phyloP scores from a whole-genome alignment of 148 eudicot species.

The Rhododendron vialii region DNA sequence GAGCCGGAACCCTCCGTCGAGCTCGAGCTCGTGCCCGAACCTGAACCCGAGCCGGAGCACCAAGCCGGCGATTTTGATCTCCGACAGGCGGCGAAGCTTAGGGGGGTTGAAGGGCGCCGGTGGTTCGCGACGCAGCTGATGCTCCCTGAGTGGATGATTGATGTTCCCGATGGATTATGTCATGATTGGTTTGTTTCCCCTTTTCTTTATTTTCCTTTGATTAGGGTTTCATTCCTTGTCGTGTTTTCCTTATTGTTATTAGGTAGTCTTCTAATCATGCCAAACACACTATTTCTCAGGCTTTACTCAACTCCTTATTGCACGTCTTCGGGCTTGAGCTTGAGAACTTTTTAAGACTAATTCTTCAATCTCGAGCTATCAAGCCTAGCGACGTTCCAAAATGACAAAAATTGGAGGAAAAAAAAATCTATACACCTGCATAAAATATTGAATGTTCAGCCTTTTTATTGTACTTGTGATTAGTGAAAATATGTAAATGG shows the following conservation, averaged over 20 bases:
- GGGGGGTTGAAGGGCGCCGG: slow-evolving; percentile 59
- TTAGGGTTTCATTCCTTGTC: no score
- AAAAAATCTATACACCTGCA: neutral
- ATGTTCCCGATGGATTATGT: slow-evolving; percentile 56
- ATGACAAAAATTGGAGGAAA: no score
- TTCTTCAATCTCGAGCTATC: no score
- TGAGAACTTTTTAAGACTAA: no score
- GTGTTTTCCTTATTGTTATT: no score
- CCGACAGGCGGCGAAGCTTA: slow-evolving; percentile 53
- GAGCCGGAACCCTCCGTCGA: slow-evolving; percentile 14
- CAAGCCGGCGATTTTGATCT: slow-evolving; percentile 42
- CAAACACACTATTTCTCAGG: neutral
- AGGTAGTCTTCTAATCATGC: neutral
- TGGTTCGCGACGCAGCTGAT: slow-evolving; percentile 90
- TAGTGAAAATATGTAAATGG: no score
- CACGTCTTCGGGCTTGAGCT: neutral
- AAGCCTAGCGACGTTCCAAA: no score
- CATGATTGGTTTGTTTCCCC: slow-evolving; percentile 55
- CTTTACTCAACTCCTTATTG: neutral
- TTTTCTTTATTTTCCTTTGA: neutral
- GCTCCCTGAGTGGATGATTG: slow-evolving; percentile 99
- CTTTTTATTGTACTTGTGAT: no score
- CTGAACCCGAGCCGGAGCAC: slow-evolving; percentile 5
- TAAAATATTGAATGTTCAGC: no score
- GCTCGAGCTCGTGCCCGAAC: slow-evolving; percentile 11